Percentiles rank a stretch among this genome's conserved stretches.
phyloP scores from a whole-genome alignment of 805 yeast genomes.

The Ogataea nitratoaversa region DNA sequence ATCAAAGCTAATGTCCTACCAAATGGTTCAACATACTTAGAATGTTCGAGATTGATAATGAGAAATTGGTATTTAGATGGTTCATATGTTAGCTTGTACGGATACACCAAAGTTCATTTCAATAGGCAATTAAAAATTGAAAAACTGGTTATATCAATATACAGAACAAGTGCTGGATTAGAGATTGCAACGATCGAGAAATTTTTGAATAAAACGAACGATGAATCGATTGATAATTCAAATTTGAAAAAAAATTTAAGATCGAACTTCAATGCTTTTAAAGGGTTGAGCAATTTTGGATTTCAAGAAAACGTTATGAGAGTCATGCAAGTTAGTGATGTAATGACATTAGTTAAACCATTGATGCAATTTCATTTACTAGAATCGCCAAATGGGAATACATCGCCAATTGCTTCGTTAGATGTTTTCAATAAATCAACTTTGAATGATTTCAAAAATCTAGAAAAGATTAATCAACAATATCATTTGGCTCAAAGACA shows the following conservation, averaged over 20 bases:
- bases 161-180: constrained; percentile 40
- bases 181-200: constrained; percentile 44
- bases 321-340: constrained; percentile 70
- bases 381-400: constrained; percentile 36
- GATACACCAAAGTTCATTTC: constrained; percentile 59
- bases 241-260: too few species aligned
- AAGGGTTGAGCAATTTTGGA: constrained; percentile 53
- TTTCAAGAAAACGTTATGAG: constrained; percentile 63
- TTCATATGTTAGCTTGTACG: constrained; percentile 57
- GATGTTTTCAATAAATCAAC: constrained; percentile 40
- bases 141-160: constrained; percentile 60
- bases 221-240: constrained; percentile 21
- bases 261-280: constrained; percentile 34
- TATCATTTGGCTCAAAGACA: constrained; percentile 21
- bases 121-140: constrained; percentile 63
- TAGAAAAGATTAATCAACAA: constrained; percentile 15
- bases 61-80: constrained; percentile 64
- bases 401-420: constrained; percentile 50
- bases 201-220: constrained; percentile 32
- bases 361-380: constrained; percentile 49
- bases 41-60: constrained; percentile 45
- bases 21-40: constrained; percentile 50
- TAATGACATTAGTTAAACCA: constrained; percentile 66
- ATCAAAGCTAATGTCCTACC: constrained; percentile 49
- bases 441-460: constrained; percentile 12